These are phyloP conservation scores for Ogataea wickerhamii DNA, from an alignment of 805 yeast species.

Conservation along the genomic window DNA sequence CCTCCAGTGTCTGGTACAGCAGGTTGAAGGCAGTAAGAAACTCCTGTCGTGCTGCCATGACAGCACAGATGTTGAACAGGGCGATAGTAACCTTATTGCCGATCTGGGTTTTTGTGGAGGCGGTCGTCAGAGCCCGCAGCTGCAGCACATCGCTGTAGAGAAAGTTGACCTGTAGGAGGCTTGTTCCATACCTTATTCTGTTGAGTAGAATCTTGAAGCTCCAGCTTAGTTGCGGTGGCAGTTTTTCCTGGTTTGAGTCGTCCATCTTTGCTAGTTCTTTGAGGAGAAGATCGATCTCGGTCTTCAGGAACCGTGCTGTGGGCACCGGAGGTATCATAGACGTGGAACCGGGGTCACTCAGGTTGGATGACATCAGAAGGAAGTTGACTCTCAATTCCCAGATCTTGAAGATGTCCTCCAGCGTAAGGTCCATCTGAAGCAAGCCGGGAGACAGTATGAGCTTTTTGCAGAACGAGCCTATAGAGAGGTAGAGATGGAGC, in stretches of 20 bases:
- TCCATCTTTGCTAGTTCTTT: constrained; percentile 24
- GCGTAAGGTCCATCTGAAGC: constrained; percentile 11
- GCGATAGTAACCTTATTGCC: constrained; percentile 10
- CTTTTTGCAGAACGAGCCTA: constrained; percentile 28
- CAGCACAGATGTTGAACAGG: constrained; percentile 20
- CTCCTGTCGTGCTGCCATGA: constrained; percentile 28
- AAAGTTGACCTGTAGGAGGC: constrained; percentile 40
- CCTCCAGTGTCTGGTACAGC: constrained; percentile 12
- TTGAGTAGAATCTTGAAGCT: constrained; percentile 33
- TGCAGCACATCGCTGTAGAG: constrained; percentile 39
- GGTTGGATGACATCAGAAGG: constrained; percentile 19
- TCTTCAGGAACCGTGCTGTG: constrained; percentile 25
- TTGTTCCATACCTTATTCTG: constrained; percentile 42
- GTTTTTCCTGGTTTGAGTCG: constrained; percentile 8
- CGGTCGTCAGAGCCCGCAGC: constrained; percentile 39
- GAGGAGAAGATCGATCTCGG: constrained; percentile 26
- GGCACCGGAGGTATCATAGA: constrained; percentile 25
- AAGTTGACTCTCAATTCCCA: constrained; percentile 35
- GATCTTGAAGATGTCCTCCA: constrained; percentile 40
- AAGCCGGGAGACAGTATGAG: constrained; percentile 25
- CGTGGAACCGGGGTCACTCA: constrained; percentile 10
- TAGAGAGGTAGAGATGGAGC: constrained; percentile 17
- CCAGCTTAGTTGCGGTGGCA: constrained; percentile 21
- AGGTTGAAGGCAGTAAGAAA: constrained; percentile 25
- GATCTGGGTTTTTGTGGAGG: constrained; percentile 59